Evolutionary conservation across 441 rosid species (phyloP).

Genomic region (Pelargonium citronellum): DNA sequence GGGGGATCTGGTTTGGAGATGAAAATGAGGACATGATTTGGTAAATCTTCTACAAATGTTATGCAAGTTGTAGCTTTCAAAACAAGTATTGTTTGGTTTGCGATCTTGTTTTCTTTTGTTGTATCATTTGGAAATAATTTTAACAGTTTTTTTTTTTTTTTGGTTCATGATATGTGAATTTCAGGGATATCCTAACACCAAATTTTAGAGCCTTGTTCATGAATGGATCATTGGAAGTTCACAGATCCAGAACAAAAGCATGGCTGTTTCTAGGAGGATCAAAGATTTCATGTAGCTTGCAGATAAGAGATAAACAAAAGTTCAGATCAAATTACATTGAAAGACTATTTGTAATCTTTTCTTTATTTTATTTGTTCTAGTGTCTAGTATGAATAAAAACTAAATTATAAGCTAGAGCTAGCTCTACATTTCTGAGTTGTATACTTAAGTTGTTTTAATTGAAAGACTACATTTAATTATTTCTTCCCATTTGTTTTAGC

Average conservation of each 20-base stretch:
- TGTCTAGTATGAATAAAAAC: no score
- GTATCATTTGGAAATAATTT: neutral
- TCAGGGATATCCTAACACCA: neutral
- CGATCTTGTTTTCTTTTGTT: neutral
- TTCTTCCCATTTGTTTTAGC: no score
- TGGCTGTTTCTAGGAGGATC: neutral
- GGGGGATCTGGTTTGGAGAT: constrained; percentile 69
- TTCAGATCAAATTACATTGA: neutral
- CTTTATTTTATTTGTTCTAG: no score
- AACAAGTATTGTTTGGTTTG: neutral
- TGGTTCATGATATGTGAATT: neutral
- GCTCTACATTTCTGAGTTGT: no score
- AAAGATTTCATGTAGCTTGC: neutral
- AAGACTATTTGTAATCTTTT: neutral
- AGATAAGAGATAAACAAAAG: neutral
- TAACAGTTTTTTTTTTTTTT: no score
- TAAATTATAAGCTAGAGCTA: no score
- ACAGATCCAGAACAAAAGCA: no score
- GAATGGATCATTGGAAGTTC: no score
- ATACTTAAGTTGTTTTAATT: no score
- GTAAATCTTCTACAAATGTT: constrained; percentile 2
- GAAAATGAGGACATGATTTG: constrained; percentile 16
- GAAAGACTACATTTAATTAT: no score
- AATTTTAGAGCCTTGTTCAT: no score
- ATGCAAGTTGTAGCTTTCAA: neutral